Base-by-base conservation (phyloP, 2,329 filamentous ascomycete genomes). In the Alternaria incomplexa region DNA sequence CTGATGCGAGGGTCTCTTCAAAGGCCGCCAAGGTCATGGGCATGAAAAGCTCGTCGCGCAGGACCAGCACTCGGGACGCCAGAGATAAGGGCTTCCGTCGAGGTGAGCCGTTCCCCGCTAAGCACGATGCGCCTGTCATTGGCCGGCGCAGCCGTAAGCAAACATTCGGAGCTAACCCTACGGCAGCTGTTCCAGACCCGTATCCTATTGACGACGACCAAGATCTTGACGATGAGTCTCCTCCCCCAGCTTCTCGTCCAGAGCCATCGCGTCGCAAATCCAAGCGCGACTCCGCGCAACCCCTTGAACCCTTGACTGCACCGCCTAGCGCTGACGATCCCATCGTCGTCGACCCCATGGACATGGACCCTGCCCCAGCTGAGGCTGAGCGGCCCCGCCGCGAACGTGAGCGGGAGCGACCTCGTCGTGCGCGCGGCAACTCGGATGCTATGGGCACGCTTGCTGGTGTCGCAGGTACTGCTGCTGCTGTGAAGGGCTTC, bases 11-110 rank as follows among this genome's bases (percentile, higher is more conserved):
- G 55, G 86, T 93, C 74, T 86, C 90, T 8, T 86, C 88, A 48
- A 97, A 96, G 79, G 93, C 92, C 26, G 92, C 92, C 30, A 93
- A 90, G 79, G 81, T 95, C 56, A 88, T 96, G 88, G 93, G 82
- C 69, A 80, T 87, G 63, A 83, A 77, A 52, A 73, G 73, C 17
- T 71, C 77, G 79, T 64, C 80, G 79, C 60, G 82, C 26, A 84
- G 83, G 56, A 69, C 83, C 82, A 79, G 73, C 58, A 77, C 72
- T 5, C 73, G 69, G 65, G 74, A 78, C 43, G 75, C 72, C 7
- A 74, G 71, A 63, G 75, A 78, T 46, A 79, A 86, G 73, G 79
- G 82, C 70, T 82, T 86, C 76, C 85, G 86, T 58, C 88, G 81
- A 78, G 76, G 79, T 80, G 76, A 79, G 78, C 70, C 63, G 62